phyloP scores from a whole-genome alignment of 2,329 filamentous ascomycete genomes.

The Colletotrichum neosansevieriae region DNA sequence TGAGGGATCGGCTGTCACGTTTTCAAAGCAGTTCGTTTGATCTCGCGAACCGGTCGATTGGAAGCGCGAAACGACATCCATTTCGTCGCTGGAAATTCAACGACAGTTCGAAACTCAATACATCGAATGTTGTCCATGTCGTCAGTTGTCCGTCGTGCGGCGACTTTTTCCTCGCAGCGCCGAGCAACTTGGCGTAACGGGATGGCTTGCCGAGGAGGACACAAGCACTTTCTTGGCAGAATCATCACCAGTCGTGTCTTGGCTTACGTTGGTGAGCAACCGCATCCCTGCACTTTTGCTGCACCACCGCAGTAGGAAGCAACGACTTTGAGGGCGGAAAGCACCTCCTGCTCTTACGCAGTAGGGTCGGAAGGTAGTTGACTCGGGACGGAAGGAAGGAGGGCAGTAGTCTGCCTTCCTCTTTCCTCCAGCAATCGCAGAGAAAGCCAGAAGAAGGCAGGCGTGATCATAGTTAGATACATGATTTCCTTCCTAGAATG shows the following conservation, averaged over 20 bases:
- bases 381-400: not conserved
- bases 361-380: not conserved
- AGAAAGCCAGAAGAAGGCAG: not conserved
- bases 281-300: conserved; percentile 22
- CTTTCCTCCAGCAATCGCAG: not conserved
- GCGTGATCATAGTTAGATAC: not conserved
- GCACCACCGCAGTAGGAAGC: too few species aligned
- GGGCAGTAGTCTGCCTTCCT: not conserved
- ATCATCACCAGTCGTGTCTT: conserved; percentile 33
- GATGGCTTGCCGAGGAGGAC: conserved; percentile 38
- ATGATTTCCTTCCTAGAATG: not conserved
- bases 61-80: conserved; percentile 5
- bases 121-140: not conserved
- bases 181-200: conserved; percentile 38
- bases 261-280: conserved; percentile 20
- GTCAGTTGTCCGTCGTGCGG: conserved; percentile 29
- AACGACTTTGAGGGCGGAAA: not conserved
- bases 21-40: conserved; percentile 36
- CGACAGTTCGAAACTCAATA: not conserved
- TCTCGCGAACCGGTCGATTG: conserved; percentile 24
- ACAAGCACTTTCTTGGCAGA: conserved; percentile 41
- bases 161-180: conserved; percentile 38
- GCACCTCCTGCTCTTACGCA: not conserved
- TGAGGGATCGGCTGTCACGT: conserved; percentile 15
- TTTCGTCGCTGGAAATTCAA: not conserved